Percentiles rank a stretch among this genome's conserved stretches.
Conservation (phyloP, 306 rosid genomes). For the Castanospermum australe region DNA sequence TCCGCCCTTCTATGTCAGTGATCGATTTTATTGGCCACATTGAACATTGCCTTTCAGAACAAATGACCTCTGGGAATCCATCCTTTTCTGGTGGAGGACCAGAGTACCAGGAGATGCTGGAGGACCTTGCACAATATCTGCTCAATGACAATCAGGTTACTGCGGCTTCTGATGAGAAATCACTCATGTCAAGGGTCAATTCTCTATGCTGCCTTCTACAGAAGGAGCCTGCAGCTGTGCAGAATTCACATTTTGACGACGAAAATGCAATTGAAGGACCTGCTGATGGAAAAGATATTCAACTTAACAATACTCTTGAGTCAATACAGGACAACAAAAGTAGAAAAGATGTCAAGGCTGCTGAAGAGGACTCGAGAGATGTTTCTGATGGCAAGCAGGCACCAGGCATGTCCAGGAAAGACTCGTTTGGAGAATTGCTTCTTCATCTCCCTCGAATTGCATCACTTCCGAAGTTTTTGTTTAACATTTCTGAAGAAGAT, state of each 20-base stretch:
- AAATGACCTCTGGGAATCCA: slow-evolving; percentile 54
- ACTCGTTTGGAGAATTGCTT: slow-evolving; percentile 72
- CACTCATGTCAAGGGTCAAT: slow-evolving; percentile 86
- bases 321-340: slow-evolving; percentile 17
- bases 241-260: slow-evolving; percentile 32
- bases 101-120: slow-evolving; percentile 58
- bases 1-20: slow-evolving; percentile 73
- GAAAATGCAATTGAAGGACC: slow-evolving; percentile 34
- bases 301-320: slow-evolving; percentile 22
- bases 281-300: slow-evolving; percentile 36
- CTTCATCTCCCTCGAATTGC: slow-evolving; percentile 77
- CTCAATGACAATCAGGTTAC: slow-evolving; percentile 68
- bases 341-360: slow-evolving; percentile 31
- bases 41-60: slow-evolving; percentile 71
- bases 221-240: slow-evolving; percentile 59
- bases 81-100: slow-evolving; percentile 44
- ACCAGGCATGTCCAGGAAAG: slow-evolving; percentile 72
- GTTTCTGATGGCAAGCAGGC: slow-evolving; percentile 44
- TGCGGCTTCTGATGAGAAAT: slow-evolving; percentile 71
- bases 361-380: slow-evolving; percentile 46
- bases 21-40: slow-evolving; percentile 73
- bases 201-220: slow-evolving; percentile 84
- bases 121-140: slow-evolving; percentile 69
- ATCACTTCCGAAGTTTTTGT: slow-evolving; percentile 72
- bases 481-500: slow-evolving; percentile 67